These are phyloP conservation scores for Coemansia brasiliensis DNA, from an alignment of 192 early-diverging fungal species.

Conservation along the genomic window DNA sequence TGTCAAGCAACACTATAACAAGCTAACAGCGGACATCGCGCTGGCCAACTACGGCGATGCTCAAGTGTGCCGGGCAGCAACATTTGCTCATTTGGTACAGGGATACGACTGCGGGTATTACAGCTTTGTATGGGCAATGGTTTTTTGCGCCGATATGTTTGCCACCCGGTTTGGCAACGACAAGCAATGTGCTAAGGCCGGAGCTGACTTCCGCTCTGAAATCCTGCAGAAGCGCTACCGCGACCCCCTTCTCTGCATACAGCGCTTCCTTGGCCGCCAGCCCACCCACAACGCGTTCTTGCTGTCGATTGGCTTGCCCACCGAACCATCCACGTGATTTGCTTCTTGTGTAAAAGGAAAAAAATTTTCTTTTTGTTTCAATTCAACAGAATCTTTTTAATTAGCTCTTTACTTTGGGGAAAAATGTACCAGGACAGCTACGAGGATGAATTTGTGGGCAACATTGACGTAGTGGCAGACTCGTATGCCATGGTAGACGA, in stretches of 20 bases:
- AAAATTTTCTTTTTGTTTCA: slow-evolving; percentile 13
- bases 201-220: slow-evolving; percentile 11
- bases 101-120: slow-evolving; percentile 74
- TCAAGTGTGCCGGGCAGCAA: slow-evolving; percentile 41
- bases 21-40: slow-evolving; percentile 24
- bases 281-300: slow-evolving; percentile 71
- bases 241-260: slow-evolving; percentile 67
- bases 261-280: slow-evolving; percentile 73
- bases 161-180: slow-evolving; percentile 61
- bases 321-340: slow-evolving; percentile 16
- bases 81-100: slow-evolving; percentile 65
- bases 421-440: slow-evolving; percentile 50
- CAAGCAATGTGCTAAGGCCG: slow-evolving; percentile 2
- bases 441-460: slow-evolving; percentile 51
- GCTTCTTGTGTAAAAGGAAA: background rate
- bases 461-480: slow-evolving; percentile 50
- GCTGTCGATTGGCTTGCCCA: slow-evolving; percentile 56
- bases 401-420: background rate
- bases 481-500: slow-evolving; percentile 50
- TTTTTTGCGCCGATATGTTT: slow-evolving; percentile 80
- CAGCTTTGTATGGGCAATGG: slow-evolving; percentile 74
- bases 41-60: slow-evolving; percentile 19
- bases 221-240: slow-evolving; percentile 24
- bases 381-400: background rate
- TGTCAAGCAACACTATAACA: slow-evolving; percentile 30